These are phyloP conservation scores for Capronia coronata DNA, from an alignment of 2,329 filamentous ascomycete genomes.

Conservation along the genomic window DNA sequence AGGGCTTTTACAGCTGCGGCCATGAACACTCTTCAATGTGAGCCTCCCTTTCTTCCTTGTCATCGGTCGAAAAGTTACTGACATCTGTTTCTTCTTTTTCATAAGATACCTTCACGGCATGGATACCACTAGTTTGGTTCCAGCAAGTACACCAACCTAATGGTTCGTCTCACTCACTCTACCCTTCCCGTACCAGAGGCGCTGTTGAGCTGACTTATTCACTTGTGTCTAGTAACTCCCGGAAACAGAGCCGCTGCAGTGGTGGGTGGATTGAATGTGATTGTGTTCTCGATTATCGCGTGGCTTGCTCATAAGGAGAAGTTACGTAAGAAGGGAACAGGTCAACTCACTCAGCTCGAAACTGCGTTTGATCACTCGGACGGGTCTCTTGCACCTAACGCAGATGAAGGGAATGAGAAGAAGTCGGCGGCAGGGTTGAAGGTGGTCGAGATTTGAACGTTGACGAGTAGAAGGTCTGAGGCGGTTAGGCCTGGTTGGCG, in stretches of 20 bases:
- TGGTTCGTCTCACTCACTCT: slow-evolving; percentile 8
- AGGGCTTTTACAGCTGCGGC: slow-evolving; percentile 18
- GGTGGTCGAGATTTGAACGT: no score
- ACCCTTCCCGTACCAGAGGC: neutral
- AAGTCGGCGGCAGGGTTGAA: no score
- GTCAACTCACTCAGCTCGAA: slow-evolving; percentile 10
- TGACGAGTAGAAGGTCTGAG: no score
- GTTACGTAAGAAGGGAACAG: slow-evolving; percentile 9
- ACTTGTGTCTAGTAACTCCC: slow-evolving; percentile 8
- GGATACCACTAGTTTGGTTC: slow-evolving; percentile 22
- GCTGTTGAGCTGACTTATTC: neutral
- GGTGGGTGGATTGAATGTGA: slow-evolving; percentile 13
- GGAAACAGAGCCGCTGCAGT: slow-evolving; percentile 18
- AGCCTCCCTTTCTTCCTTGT: neutral
- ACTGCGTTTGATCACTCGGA: neutral
- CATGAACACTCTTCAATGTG: slow-evolving; percentile 21
- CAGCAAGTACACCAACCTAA: slow-evolving; percentile 21
- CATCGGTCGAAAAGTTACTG: neutral
- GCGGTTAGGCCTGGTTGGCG: no score
- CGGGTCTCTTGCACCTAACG: no score
- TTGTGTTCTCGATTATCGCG: slow-evolving; percentile 12
- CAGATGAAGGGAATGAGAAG: no score
- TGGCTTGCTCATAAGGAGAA: slow-evolving; percentile 14
- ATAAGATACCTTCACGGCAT: slow-evolving; percentile 17
- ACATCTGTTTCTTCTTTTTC: neutral